Base-by-base conservation (phyloP, 495 filamentous ascomycete genomes). In the Podospora sp. region DNA sequence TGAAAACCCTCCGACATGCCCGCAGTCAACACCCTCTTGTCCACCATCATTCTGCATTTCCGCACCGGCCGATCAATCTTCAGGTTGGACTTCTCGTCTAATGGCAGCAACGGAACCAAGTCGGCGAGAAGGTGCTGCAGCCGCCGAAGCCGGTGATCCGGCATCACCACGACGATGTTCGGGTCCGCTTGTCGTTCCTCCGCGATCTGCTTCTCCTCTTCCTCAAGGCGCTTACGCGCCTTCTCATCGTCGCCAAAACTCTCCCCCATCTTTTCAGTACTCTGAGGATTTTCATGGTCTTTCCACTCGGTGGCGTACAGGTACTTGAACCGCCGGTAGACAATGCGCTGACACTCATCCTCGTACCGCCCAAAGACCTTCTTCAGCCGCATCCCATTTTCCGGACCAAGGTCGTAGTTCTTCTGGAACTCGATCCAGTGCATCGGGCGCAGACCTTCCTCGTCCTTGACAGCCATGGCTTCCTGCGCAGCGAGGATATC, bases 251-350 rank as follows among this genome's bases (percentile, higher is more conserved):
- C n/a, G n/a, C n/a, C n/a, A n/a, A 22, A 27, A 22, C 18, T 6
- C 20, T 57, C 24, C 21, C 22, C 14, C 2, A 6, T 24, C 11
- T 3, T 18, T 27, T 57, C 53, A 22, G 26, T 2, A 14, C 25
- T 57, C 25, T 56, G 62, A 25, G 62, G 50, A 25, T 65, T 57
- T 1, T 26, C 50, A 21, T 56, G 2, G 2, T 6, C 6, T 36
- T 56, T 56, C 50, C 50, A 57, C 50, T 49, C 26, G 14, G 53
- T 22, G 26, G 62, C 56, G 25, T 65, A 65, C 12, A 65, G 62
- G 27, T 56, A 65, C 25, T 57, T 33, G 62, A 65, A 65, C 55
- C 62, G 62, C 24, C 62, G 62, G 62, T 56, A 58, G 50, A 65
- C 26, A n/a, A 65, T 65, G 25, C 20, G 12, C 25, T 65, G 62